Conservation (phyloP, 2,329 filamentous ascomycete species). For the Neonectria punicea region DNA sequence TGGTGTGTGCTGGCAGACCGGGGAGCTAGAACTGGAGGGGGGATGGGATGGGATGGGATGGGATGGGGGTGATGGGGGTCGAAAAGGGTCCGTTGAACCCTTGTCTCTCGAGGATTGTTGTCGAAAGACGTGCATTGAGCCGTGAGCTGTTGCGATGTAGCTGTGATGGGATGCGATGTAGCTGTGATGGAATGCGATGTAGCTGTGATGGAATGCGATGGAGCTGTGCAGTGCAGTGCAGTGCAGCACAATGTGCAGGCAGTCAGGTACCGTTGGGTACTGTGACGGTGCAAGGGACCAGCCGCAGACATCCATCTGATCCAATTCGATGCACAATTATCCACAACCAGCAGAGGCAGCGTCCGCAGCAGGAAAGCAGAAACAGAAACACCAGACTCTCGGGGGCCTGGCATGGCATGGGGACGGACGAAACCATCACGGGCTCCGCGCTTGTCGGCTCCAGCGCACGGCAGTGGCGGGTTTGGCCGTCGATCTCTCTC, state of each 20-base stretch:
- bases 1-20: conserved; percentile 10
- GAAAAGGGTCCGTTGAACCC: conserved; percentile 15
- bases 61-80: neutral
- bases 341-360: conserved; percentile 4
- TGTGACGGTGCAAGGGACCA: conserved; percentile 18
- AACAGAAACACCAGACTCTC: conserved; percentile 10
- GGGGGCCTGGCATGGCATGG: conserved; percentile 5
- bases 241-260: neutral
- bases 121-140: conserved; percentile 2
- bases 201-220: neutral
- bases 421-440: conserved; percentile 27
- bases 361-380: neutral
- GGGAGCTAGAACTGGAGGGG: conserved; percentile 20
- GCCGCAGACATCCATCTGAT: neutral
- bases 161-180: neutral
- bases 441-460: conserved; percentile 40
- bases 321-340: conserved; percentile 4
- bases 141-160: neutral
- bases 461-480: conserved; percentile 35
- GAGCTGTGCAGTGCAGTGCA: neutral
- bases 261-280: conserved; percentile 22
- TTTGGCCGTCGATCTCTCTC: conserved; percentile 21
- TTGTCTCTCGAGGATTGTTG: conserved; percentile 10
- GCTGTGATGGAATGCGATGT: no score
- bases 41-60: neutral